These are phyloP conservation scores for Pleurozium schreberi DNA, from an alignment of 225 moss, liverwort and hornwort genomes.

Conservation along the genomic window DNA sequence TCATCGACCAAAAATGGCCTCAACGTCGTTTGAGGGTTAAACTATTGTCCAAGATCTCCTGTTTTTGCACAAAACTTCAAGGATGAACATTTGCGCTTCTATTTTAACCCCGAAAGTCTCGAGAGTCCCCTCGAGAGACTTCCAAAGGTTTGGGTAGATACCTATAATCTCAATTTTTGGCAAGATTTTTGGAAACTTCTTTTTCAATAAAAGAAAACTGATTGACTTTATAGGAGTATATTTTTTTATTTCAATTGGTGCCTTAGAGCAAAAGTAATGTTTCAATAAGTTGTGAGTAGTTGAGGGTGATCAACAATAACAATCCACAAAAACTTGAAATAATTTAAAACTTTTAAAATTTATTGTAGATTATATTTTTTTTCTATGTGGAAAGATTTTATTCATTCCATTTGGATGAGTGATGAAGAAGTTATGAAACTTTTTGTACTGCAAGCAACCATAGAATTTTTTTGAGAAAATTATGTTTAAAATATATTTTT, in stretches of 20 bases:
- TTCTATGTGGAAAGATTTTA: neutral
- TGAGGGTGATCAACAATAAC: neutral
- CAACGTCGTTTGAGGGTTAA: no score
- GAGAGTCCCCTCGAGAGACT: fast-evolving
- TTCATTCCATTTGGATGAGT: neutral
- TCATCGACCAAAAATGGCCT: no score
- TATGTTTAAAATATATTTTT: neutral
- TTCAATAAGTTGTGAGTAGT: no score
- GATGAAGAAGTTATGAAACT: neutral
- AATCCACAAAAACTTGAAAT: neutral
- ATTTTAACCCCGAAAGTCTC: no score
- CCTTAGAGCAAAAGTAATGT: neutral
- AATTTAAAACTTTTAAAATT: neutral
- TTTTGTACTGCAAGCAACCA: neutral
- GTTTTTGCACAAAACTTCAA: neutral
- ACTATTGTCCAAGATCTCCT: neutral
- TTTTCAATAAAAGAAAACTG: no score
- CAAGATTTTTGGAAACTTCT: no score
- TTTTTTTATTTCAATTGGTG: neutral
- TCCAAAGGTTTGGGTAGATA: no score
- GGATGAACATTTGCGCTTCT: neutral
- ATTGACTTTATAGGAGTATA: no score
- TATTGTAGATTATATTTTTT: neutral
- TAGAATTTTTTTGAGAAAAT: neutral
- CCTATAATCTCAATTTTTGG: no score